Base-by-base conservation (phyloP, 805 yeast genomes). In the Naumovozyma dairenensis region DNA sequence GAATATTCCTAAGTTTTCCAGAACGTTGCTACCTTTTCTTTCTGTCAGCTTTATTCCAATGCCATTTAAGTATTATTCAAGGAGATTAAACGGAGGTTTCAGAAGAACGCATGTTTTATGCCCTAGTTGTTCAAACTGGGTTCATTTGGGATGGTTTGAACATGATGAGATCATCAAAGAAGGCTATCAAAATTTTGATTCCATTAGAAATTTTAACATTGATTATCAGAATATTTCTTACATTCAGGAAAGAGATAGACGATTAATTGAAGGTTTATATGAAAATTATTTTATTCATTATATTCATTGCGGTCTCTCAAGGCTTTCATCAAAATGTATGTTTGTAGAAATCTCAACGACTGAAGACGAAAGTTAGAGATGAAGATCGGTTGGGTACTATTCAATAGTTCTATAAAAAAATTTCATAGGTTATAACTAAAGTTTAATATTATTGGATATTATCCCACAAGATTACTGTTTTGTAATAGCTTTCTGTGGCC, bases 201-300 rank as follows among this genome's bases (percentile, higher is more conserved):
- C 47, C 3, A 29, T 41, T 6, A 31, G 45, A 20, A 38, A 38
- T 25, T 31, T 36, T 17, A 39, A 31, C 15, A 35, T 32, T 13
- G 16, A 37, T 25, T 34, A 41, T 24, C 19, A 37, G n/a, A 32
- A 31, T 26, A 34, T 38, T 14, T 38, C 40, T 16, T 43, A 38
- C 19, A 29, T 27, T 3, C 47, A 43, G 26, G 22, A 27, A 12
- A 32, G 44, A 12, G 40, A 36, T 25, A 30, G 45, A 29, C 22
- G 28, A 13, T 15, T 31, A 4, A 39, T 37, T 10, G 46, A 42
- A 31, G 51, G 50, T 6, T 31, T 47, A 20, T 45, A 44, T 20
- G 51, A 45, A 22, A 45, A 45, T 26, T 47, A 40, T 31, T 41
- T 42, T 20, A 29, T 27, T n/a, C 51, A 44, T 27, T 44, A 42